phyloP scores from a whole-genome alignment of 2,329 filamentous ascomycete genomes.

The Triangularia verruculosa region DNA sequence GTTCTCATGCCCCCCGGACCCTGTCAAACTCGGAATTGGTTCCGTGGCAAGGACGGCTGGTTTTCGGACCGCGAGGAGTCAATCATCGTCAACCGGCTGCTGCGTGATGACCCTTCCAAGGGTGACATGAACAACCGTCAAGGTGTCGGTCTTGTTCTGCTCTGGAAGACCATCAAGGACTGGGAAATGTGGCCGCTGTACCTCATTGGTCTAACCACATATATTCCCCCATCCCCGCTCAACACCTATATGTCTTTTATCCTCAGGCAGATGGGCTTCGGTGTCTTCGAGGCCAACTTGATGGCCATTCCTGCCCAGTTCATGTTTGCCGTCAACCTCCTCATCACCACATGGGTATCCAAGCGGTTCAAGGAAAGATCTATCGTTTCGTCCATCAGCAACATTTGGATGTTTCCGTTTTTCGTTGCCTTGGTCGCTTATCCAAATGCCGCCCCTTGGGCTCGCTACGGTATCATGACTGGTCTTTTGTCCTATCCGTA shows the following conservation, averaged over 20 bases:
- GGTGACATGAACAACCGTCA: conserved; percentile 61
- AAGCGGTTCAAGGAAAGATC: conserved; percentile 40
- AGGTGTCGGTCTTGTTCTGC: conserved; percentile 42
- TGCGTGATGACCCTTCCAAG: conserved; percentile 59
- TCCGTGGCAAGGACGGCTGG: conserved; percentile 58
- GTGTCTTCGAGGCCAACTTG: conserved; percentile 51
- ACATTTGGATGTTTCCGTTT: conserved; percentile 45
- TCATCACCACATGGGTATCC: conserved; percentile 46
- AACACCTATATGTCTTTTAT: conserved; percentile 48
- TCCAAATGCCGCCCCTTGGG: conserved; percentile 34
- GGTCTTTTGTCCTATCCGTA: conserved; percentile 48
- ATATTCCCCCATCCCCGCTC: conserved; percentile 43
- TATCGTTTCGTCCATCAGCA: conserved; percentile 38
- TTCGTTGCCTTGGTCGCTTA: conserved; percentile 37
- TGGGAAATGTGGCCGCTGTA: conserved; percentile 61
- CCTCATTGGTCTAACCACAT: conserved; percentile 47
- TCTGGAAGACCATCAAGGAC: conserved; percentile 54
- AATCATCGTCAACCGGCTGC: conserved; percentile 60
- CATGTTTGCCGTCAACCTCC: conserved; percentile 45
- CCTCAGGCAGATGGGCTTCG: conserved; percentile 44
- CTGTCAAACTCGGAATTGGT: conserved; percentile 52
- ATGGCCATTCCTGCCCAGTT: conserved; percentile 50
- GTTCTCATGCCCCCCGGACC: conserved; percentile 46
- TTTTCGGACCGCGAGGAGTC: conserved; percentile 59
- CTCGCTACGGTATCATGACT: conserved; percentile 39